Base-by-base conservation (phyloP, 2,329 filamentous ascomycete genomes). In the Hypoxylon sp. region DNA sequence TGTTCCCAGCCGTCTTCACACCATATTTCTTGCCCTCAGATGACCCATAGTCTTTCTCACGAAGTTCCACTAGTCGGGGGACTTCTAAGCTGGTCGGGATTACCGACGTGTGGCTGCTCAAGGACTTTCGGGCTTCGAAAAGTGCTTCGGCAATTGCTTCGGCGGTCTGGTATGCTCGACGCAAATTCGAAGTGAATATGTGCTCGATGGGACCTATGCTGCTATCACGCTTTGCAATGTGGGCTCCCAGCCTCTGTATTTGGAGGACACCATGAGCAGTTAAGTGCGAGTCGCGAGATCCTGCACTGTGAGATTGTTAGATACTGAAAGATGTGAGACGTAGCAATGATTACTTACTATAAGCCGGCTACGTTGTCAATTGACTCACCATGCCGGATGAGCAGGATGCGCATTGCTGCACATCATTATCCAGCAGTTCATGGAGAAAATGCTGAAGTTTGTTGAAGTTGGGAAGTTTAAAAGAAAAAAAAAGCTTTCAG, bases 341-440 rank as follows among this genome's bases (percentile, higher is more conserved):
- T n/a, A 27, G 13, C 29, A 42, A 30, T 29, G 9, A 40, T 50
- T 41, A 50, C 81, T 64, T 77, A 90, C 87, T 89, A 92, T 52
- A 90, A 73, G 45, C 86, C 82, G 29, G 87, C 88, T 51, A 94
- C 87, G 70, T 96, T 96, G 73, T 96, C 89, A 59, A 95, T 89
- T 11, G 90, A 93, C 75, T 96, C 91, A 66, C 87, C 91, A 77
- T 96, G 91, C 48, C 91, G 86, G 64, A 96, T 84, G 63, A 96
- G 79, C 64, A 91, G 84, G 46, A 96, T 70, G 66, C 78, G 67
- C 82, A 70, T 70, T 42, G 55, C 50, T 47, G 26, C 53, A 45
- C 60, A 32, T 54, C 65, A 68, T 68, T 43, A 43, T 62, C 37
- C 5, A 9, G 31, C 5, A 36, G 11, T 26, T 23, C 15, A 9